phyloP scores from a whole-genome alignment of 2,329 filamentous ascomycete species.

The Aspergillus candidus region DNA sequence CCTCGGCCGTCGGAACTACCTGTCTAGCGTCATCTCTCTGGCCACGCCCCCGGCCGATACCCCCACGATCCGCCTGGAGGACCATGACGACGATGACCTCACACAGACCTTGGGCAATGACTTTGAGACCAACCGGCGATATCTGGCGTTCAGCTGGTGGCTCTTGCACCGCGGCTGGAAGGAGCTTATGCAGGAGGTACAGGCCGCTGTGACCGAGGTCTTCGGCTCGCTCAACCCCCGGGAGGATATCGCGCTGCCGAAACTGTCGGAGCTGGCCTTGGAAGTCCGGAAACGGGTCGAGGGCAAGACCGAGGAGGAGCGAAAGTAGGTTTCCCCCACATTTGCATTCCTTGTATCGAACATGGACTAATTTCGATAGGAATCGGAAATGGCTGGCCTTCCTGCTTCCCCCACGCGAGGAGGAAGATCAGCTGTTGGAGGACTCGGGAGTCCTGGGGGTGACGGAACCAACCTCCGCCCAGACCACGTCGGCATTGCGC shows the following conservation, averaged over 20 bases:
- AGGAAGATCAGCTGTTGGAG: constrained; percentile 76
- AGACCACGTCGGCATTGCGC: constrained; percentile 54
- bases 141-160: constrained; percentile 98
- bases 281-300: constrained; percentile 82
- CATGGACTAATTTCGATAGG: constrained; percentile 28
- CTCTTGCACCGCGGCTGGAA: constrained; percentile 85
- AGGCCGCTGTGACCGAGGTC: constrained; percentile 77
- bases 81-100: constrained; percentile 87
- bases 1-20: constrained; percentile 87
- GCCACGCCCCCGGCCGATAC: constrained; percentile 67
- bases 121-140: constrained; percentile 91
- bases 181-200: constrained; percentile 72
- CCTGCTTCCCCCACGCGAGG: constrained; percentile 69
- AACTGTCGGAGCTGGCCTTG: constrained; percentile 71
- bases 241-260: constrained; percentile 77
- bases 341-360: constrained; percentile 15
- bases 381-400: constrained; percentile 70
- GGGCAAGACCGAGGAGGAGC: constrained; percentile 60
- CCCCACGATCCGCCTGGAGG: constrained; percentile 79
- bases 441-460: constrained; percentile 68
- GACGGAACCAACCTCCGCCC: constrained; percentile 31
- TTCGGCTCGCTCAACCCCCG: constrained; percentile 85
- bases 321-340: constrained; percentile 40
- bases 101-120: constrained; percentile 84
- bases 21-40: constrained; percentile 88